phyloP scores from a whole-genome alignment of 1,284 basidiomycete species.

The Afroboletus lepidellus region DNA sequence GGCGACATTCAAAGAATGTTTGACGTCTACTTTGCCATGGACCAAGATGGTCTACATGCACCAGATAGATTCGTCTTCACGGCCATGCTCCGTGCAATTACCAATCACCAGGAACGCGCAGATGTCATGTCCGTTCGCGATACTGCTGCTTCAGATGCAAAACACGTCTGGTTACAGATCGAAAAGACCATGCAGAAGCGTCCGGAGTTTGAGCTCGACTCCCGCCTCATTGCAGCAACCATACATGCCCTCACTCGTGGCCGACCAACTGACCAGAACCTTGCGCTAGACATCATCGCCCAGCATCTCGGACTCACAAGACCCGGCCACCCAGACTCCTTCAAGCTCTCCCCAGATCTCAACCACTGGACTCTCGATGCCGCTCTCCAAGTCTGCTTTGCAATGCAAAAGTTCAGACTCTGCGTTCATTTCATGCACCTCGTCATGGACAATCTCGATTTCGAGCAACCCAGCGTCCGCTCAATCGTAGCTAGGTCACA shows the following conservation, averaged over 20 bases:
- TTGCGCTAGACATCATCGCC: constrained; percentile 60
- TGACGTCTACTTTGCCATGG: constrained; percentile 67
- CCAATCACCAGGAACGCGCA: constrained; percentile 27
- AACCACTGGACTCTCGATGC: constrained; percentile 48
- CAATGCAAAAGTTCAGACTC: constrained; percentile 43
- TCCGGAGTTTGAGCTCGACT: constrained; percentile 49
- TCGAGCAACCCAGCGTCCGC: constrained; percentile 34
- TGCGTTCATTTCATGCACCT: constrained; percentile 57
- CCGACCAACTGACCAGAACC: constrained; percentile 51
- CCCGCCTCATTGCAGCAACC: constrained; percentile 47
- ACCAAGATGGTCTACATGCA: constrained; percentile 52
- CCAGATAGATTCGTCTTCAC: constrained; percentile 59
- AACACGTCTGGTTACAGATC: constrained; percentile 65
- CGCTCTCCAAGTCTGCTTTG: constrained; percentile 56
- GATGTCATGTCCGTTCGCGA: constrained; percentile 19
- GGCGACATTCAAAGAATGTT: constrained; percentile 61
- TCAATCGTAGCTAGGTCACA: constrained; percentile 51
- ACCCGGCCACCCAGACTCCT: constrained; percentile 41
- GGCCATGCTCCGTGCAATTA: constrained; percentile 57
- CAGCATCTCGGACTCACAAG: constrained; percentile 61
- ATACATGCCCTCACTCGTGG: constrained; percentile 56
- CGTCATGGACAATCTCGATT: constrained; percentile 41
- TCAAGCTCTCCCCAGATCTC: constrained; percentile 41
- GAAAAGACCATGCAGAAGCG: constrained; percentile 47
- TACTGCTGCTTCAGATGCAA: constrained; percentile 50